Percentiles rank a stretch among this genome's conserved stretches.
These are phyloP conservation scores for Podospora anserina DNA, from an alignment of 495 filamentous ascomycete species.

Conservation along the genomic window DNA sequence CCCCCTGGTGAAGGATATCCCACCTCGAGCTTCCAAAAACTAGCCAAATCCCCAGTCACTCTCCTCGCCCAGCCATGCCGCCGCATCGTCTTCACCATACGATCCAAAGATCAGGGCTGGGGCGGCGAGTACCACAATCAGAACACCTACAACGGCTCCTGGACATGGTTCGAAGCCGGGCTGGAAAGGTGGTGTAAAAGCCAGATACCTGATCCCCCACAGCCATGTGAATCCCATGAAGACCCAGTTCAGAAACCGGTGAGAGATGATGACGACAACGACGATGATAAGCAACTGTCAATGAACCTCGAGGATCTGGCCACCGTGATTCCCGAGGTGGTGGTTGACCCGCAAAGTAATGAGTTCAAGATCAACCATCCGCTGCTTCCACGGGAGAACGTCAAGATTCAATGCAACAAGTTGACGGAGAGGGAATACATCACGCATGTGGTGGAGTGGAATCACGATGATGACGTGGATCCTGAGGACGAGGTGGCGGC, in stretches of 20 bases:
- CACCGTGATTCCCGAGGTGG: constrained; percentile 22
- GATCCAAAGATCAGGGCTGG: constrained; percentile 67
- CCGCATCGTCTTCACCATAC: constrained; percentile 63
- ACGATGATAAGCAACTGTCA: background rate
- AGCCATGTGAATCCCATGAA: background rate
- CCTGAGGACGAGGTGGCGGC: constrained; percentile 40
- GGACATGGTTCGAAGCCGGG: constrained; percentile 70
- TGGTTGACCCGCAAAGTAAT: background rate
- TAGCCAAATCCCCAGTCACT: constrained; percentile 30
- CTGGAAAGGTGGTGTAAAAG: constrained; percentile 44
- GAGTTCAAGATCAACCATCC: constrained; percentile 33
- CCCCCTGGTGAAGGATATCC: constrained; percentile 31
- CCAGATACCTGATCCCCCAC: background rate
- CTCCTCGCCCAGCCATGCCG: constrained; percentile 46
- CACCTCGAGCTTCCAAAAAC: constrained; percentile 29
- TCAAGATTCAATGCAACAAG: constrained; percentile 55
- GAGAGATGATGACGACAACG: background rate
- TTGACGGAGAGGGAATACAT: constrained; percentile 33
- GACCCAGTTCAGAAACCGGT: background rate
- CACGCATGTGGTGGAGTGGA: constrained; percentile 56
- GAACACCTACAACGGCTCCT: constrained; percentile 55
- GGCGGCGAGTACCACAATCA: constrained; percentile 34
- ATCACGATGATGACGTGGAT: constrained; percentile 46
- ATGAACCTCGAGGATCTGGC: constrained; percentile 16
- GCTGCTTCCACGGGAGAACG: constrained; percentile 38